phyloP scores from a whole-genome alignment of 169 alveolate species.

The Plasmodium blacklocki region DNA sequence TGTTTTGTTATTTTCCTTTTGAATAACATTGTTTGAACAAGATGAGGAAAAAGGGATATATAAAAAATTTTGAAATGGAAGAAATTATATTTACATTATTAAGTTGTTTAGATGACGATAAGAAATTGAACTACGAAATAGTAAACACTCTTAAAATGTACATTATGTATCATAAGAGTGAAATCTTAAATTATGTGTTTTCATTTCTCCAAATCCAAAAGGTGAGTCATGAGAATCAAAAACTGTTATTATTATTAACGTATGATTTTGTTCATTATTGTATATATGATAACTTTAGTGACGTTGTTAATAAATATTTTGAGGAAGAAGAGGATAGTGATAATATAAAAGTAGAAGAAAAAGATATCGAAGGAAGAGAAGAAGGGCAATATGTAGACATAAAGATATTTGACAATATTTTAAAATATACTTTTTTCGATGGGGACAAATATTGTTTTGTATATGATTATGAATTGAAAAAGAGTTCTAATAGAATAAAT shows the following conservation, averaged over 20 bases:
- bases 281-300: conserved; percentile 29
- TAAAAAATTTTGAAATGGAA: conserved; percentile 63
- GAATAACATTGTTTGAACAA: background rate
- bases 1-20: too few relatives aligned
- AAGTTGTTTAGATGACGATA: conserved; percentile 60
- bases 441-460: conserved; percentile 69
- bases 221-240: conserved; percentile 72
- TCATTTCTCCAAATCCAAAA: conserved; percentile 72
- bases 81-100: conserved; percentile 49
- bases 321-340: conserved; percentile 10
- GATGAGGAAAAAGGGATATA: conserved; percentile 55
- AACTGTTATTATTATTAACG: conserved; percentile 22
- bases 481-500: background rate
- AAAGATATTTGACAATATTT: conserved; percentile 54
- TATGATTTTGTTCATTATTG: conserved; percentile 61
- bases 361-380: background rate
- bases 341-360: conserved; percentile 4
- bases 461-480: conserved; percentile 10
- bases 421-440: conserved; percentile 69
- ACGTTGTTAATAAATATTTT: conserved; percentile 33
- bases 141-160: conserved; percentile 63
- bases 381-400: conserved; percentile 17
- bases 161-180: conserved; percentile 58
- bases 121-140: conserved; percentile 44
- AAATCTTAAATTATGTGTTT: conserved; percentile 67